A percentile compares a stretch with the other conserved stretches of the same genome.
These are phyloP conservation scores for Penicillium sp. DNA, from an alignment of 2,329 filamentous ascomycete species.

Conservation along the genomic window DNA sequence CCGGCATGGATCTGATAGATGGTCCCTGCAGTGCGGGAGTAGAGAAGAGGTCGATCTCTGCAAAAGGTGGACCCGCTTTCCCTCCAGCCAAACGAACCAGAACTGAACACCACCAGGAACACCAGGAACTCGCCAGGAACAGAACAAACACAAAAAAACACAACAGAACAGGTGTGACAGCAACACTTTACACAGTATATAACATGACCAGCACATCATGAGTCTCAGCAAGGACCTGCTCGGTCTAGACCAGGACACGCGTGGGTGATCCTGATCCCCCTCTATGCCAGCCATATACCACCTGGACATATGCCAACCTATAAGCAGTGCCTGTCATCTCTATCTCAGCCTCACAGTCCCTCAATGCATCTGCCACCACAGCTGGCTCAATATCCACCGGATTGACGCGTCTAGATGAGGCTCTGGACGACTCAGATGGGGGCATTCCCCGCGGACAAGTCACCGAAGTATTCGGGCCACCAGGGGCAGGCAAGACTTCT, in stretches of 20 bases:
- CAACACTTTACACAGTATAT: not conserved
- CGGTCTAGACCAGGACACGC: slow-evolving; percentile 32
- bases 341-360: slow-evolving; percentile 42
- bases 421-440: slow-evolving; percentile 20
- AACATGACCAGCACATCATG: slow-evolving; percentile 8
- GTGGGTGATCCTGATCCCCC: slow-evolving; percentile 28
- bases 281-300: too few relatives aligned
- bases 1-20: too few relatives aligned
- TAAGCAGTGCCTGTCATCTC: slow-evolving; percentile 38
- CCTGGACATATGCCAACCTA: slow-evolving; percentile 10
- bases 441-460: slow-evolving; percentile 78
- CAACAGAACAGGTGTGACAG: too few relatives aligned
- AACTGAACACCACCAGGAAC: too few relatives aligned
- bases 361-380: slow-evolving; percentile 32
- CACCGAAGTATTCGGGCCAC: slow-evolving; percentile 85
- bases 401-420: slow-evolving; percentile 52
- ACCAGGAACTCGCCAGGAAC: not conserved
- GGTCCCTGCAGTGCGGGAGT: too few relatives aligned
- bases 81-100: too few relatives aligned
- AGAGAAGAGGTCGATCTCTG: too few relatives aligned
- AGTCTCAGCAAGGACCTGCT: slow-evolving; percentile 36
- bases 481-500: slow-evolving; percentile 82
- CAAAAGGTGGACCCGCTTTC: not conserved
- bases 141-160: too few relatives aligned
- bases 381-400: slow-evolving; percentile 46